These are phyloP conservation scores for Poa pratensis DNA, from an alignment of 176 grass and related monocot genomes.

Conservation along the genomic window DNA sequence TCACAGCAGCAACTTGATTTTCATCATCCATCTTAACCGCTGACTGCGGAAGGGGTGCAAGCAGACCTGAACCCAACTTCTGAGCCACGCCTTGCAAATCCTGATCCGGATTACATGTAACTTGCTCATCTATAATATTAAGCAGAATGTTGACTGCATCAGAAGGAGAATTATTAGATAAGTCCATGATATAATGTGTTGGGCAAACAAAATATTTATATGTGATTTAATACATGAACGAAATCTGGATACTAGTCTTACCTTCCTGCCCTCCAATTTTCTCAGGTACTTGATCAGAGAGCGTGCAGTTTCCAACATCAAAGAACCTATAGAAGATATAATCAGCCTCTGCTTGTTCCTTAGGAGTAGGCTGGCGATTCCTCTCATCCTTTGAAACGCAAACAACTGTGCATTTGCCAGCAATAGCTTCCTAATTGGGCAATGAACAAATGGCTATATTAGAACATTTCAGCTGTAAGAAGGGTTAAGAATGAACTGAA, in stretches of 20 bases:
- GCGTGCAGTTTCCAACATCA: slow-evolving; percentile 55
- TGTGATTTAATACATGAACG: slow-evolving; percentile 4
- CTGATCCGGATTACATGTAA: slow-evolving; percentile 7
- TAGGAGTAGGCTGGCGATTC: slow-evolving; percentile 69
- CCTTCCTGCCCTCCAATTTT: slow-evolving; percentile 64
- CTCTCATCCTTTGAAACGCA: slow-evolving; percentile 79
- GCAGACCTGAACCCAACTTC: slow-evolving; percentile 22
- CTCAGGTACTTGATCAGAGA: slow-evolving; percentile 66
- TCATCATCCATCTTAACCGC: slow-evolving; percentile 30
- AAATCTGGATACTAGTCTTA: slow-evolving; percentile 41
- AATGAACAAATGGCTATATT: slow-evolving; percentile 36
- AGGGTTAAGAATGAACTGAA: slow-evolving; percentile 1
- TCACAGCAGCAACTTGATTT: slow-evolving; percentile 33
- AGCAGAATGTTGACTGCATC: slow-evolving; percentile 60
- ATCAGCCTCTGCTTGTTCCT: slow-evolving; percentile 68
- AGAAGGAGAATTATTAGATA: slow-evolving; percentile 34
- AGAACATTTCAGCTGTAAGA: slow-evolving; percentile 38
- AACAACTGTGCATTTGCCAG: slow-evolving; percentile 87
- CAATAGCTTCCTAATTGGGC: slow-evolving; percentile 70
- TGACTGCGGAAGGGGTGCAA: slow-evolving; percentile 24
- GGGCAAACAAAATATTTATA: slow-evolving; percentile 26
- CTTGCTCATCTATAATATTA: slow-evolving; percentile 60
- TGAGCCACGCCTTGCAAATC: slow-evolving; percentile 6
- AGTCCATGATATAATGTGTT: background rate
- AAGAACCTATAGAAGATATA: slow-evolving; percentile 85